Evolutionary conservation across 2,329 filamentous ascomycete genomes (phyloP), one percentile per base, ranked within the genome.

Genomic region (Massarina eburnea): DNA sequence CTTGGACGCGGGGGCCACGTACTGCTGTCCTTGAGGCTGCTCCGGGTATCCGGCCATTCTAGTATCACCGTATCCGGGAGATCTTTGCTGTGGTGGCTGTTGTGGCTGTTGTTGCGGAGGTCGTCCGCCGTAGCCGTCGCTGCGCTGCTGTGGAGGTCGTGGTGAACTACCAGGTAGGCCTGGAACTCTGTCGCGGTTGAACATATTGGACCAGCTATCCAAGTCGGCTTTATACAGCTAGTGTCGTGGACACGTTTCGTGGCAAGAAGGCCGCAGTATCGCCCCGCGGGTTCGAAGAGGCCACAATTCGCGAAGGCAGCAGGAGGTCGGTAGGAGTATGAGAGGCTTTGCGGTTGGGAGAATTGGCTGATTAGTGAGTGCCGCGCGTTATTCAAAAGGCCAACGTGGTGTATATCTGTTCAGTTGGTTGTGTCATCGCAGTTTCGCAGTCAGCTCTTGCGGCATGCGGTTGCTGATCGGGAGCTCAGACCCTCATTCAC

Each of bases 121-220:
- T 29, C 56, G 56, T 48, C 67, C 52, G 59, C 57, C 67, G 57
- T 77, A 76, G 45, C 72, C 72, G 39, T 76, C 71, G 55, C 62
- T 64, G 46, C 66, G 72, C 26, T 65, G 67, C 24, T 70, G 64
- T 22, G 70, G 68, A 19, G 71, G 70, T 24, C 72, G 71, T 19
- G 71, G 71, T 34, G 70, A 67, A 41, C 69, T 68, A 41, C 71
- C 66, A 46, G 72, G 58, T 75, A 80, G 22, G 7, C 73, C 72
- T 32, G 72, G 71, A n/a, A 76, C 62, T 48, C 78, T 76, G 60
- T 76, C 75, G 52, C 80, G 76, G 62, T 80, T 82, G 63, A 82
- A 83, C 80, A 83, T 83, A 40, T 10, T 44, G 32, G 20, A 18
- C 14, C 9, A 27, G 24, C 21, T 30, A 15, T 41, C 26, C 17